A percentile compares a stretch with the other conserved stretches of the same genome.
Evolutionary conservation across 805 yeast species (phyloP).

Genomic region (Kurtzmaniella cleridarum): DNA sequence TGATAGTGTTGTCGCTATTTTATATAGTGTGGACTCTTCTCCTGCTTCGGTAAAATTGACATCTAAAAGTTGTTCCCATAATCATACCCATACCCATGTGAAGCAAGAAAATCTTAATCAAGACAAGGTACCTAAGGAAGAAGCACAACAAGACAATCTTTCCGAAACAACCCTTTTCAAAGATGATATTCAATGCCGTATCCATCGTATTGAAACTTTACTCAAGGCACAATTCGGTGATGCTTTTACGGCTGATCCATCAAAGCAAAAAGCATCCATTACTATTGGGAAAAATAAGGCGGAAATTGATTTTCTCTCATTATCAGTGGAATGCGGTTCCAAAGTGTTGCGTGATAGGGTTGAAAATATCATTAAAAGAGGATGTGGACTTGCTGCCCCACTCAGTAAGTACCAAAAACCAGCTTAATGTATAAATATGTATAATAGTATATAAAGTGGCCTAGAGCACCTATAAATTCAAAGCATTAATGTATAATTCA

Average conservation of each 20-base stretch:
- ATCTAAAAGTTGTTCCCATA: slow-evolving; percentile 51
- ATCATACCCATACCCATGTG: slow-evolving; percentile 12
- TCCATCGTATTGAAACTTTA: slow-evolving; percentile 52
- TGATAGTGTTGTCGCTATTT: slow-evolving; percentile 85
- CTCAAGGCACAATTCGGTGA: slow-evolving; percentile 88
- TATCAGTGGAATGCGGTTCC: slow-evolving; percentile 66
- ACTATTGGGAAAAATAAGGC: slow-evolving; percentile 76
- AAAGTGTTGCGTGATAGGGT: slow-evolving; percentile 77
- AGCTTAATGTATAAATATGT: too few species aligned
- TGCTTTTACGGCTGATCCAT: slow-evolving; percentile 40
- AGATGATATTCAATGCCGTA: slow-evolving; percentile 25
- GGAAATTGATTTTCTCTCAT: slow-evolving; percentile 52
- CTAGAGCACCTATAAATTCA: too few species aligned
- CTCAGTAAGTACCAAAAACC: slow-evolving; percentile 43
- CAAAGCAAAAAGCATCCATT: slow-evolving; percentile 48
- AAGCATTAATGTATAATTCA: too few species aligned
- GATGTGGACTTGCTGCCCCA: slow-evolving; percentile 80
- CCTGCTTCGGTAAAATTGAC: slow-evolving; percentile 92
- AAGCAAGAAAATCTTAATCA: slow-evolving; percentile 13
- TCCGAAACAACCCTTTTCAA: slow-evolving; percentile 21
- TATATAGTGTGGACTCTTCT: slow-evolving; percentile 87
- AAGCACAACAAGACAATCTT: slow-evolving; percentile 5
- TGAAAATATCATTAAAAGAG: slow-evolving; percentile 72
- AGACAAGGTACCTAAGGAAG: slow-evolving; percentile 10
- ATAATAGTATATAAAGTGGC: too few species aligned